Evolutionary conservation across 371 early-diverging fungal genomes (phyloP).

Genomic region (Mortierella sp.): DNA sequence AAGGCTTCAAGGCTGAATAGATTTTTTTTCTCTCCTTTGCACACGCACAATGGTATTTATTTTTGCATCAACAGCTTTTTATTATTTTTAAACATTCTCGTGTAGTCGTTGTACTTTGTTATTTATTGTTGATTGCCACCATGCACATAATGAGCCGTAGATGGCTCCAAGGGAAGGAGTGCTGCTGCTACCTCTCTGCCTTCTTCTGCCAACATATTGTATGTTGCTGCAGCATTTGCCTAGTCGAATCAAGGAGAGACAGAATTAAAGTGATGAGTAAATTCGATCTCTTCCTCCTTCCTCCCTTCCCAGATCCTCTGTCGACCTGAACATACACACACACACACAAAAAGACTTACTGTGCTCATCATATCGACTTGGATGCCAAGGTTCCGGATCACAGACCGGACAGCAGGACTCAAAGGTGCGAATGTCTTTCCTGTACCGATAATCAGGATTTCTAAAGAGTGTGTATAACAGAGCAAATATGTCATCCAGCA

Average conservation of each 20-base stretch:
- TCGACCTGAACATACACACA: no score
- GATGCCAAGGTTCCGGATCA: slow-evolving; percentile 62
- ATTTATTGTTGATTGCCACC: slow-evolving; percentile 20
- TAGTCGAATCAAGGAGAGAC: slow-evolving; percentile 22
- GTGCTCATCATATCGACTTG: slow-evolving; percentile 75
- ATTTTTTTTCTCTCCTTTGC: no score
- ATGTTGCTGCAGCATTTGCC: slow-evolving; percentile 72
- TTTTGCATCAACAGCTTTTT: no score
- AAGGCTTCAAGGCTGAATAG: no score
- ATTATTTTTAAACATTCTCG: no score
- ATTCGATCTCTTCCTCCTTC: no score
- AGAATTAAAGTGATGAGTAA: background rate
- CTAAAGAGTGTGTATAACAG: slow-evolving; percentile 28
- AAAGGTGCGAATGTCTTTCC: slow-evolving; percentile 64
- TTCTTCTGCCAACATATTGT: slow-evolving; percentile 71
- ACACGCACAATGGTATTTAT: no score
- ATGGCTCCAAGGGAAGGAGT: slow-evolving; percentile 60
- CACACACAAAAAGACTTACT: slow-evolving; percentile 49
- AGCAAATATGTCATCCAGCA: background rate
- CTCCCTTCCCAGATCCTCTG: background rate
- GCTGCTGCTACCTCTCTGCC: slow-evolving; percentile 70
- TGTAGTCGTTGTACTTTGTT: no score
- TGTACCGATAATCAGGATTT: slow-evolving; percentile 66
- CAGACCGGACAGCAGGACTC: slow-evolving; percentile 61
- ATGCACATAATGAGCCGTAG: slow-evolving; percentile 31